Evolutionary conservation across 768 basidiomycete species (phyloP).

Genomic region (Jaapia argillacea): DNA sequence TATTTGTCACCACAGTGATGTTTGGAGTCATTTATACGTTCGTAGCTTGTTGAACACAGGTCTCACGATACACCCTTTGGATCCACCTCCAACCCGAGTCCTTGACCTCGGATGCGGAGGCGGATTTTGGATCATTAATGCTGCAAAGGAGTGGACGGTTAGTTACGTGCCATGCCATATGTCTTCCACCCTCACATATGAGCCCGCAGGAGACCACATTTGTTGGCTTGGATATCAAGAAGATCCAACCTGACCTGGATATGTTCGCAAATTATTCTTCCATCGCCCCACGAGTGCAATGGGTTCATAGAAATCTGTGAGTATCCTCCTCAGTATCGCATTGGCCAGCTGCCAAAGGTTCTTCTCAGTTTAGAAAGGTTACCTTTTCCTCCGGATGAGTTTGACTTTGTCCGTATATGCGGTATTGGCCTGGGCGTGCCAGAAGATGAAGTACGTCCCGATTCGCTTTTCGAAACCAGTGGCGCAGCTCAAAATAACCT

Average conservation of each 20-base stretch:
- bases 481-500: slow-evolving; percentile 9
- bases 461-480: background rate
- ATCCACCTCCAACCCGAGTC: slow-evolving; percentile 36
- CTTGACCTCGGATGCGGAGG: slow-evolving; percentile 68
- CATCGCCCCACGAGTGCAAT: slow-evolving; percentile 41
- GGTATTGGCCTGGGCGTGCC: slow-evolving; percentile 60
- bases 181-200: background rate
- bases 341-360: slow-evolving; percentile 4
- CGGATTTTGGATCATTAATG: slow-evolving; percentile 64
- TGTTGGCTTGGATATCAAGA: slow-evolving; percentile 48
- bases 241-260: slow-evolving; percentile 42
- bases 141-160: slow-evolving; percentile 59
- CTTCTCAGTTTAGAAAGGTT: slow-evolving; percentile 46
- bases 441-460: slow-evolving; percentile 48
- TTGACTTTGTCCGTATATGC: slow-evolving; percentile 58
- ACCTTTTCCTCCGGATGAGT: slow-evolving; percentile 45
- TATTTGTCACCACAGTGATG: slow-evolving; percentile 37
- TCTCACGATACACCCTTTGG: slow-evolving; percentile 46
- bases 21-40: slow-evolving; percentile 65
- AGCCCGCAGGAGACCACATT: slow-evolving; percentile 13
- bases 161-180: slow-evolving; percentile 9
- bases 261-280: slow-evolving; percentile 21
- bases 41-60: slow-evolving; percentile 33
- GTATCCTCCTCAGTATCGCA: slow-evolving; percentile 10
- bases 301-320: slow-evolving; percentile 64